Evolutionary conservation across 2,329 filamentous ascomycete species (phyloP), one percentile per base, ranked within the genome.

Genomic region (Fusarium goolgardi): DNA sequence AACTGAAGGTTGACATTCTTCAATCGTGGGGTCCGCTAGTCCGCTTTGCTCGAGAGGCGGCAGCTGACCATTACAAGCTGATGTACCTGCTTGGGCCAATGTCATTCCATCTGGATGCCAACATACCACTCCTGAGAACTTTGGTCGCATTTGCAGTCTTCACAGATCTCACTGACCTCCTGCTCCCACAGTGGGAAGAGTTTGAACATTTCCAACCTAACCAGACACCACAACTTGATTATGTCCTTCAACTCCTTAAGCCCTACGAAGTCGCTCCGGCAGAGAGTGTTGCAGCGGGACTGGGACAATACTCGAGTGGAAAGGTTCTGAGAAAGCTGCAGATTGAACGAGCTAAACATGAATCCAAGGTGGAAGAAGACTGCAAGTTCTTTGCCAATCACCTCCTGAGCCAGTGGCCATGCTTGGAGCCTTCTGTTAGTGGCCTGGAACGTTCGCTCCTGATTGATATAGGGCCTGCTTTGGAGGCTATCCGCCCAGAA

Each of bases 401-500:
- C 29, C 59, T 75, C 6, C 39, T 75, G 11, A 41, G 23, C 3
- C 73, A 75, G 45, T 75, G 72, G 73, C 73, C 72, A 16, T 73
- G 72, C 25, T 11, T 71, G 4, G 68, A 75, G 20, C 72, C 72
- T 4, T 72, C 21, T 51, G 45, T 63, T 10, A 18, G 41, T 11
- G 68, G 59, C 3, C 27, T 75, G 3, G 37, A 62, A 9, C 37
- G 43, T 10, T 46, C 62, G 20, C 25, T 73, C 3, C 43, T 75
- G 31, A 47, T 75, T n/a, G 72, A 75, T 7, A 58, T 75, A 3
- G 64, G 55, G 9, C 45, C 59, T 27, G 73, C 71, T 7, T 43
- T 75, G 49, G 65, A 71, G 23, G 66, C 62, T 8, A 67, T 75
- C 13, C 63, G 72, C 4, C 59, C 72, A 15, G 72, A 75, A 58